Conservation (phyloP, 2,329 filamentous ascomycete genomes). For the Xylariomycetidae sp. region DNA sequence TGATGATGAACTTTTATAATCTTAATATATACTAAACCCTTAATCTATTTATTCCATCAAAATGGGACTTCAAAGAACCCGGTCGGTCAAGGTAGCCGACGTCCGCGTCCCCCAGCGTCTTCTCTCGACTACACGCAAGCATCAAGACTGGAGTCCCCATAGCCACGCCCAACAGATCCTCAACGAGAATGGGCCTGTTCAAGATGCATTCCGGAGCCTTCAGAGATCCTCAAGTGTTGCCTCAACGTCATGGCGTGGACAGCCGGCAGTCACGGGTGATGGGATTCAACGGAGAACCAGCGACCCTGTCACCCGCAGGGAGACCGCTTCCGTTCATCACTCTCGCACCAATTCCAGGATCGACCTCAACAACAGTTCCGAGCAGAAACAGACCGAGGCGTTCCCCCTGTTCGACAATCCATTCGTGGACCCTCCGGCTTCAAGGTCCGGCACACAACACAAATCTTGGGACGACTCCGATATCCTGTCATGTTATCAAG, state of each 20-base stretch:
- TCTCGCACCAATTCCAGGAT: background rate
- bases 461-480: too few relatives aligned
- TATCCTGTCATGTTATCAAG: too few relatives aligned
- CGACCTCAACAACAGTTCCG: background rate
- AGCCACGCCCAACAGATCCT: background rate
- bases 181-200: background rate
- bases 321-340: constrained; percentile 1
- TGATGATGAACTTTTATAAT: too few relatives aligned
- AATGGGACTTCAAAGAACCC: constrained; percentile 1
- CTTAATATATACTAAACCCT: too few relatives aligned
- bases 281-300: constrained; percentile 1
- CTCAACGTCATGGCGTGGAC: background rate
- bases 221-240: constrained; percentile 1
- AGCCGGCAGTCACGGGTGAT: background rate
- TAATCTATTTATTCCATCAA: too few relatives aligned
- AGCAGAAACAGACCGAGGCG: constrained; percentile 1
- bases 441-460: too few relatives aligned
- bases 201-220: background rate
- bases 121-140: background rate
- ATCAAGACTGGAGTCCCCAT: constrained; percentile 1
- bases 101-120: constrained; percentile 1
- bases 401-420: too few relatives aligned
- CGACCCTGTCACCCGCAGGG: constrained; percentile 1
- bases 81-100: constrained; percentile 3
- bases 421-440: too few relatives aligned